Percentiles rank a stretch among this genome's conserved stretches.
These are phyloP conservation scores for Lecanicillium sp. DNA, from an alignment of 2,329 filamentous ascomycete genomes.

Conservation along the genomic window DNA sequence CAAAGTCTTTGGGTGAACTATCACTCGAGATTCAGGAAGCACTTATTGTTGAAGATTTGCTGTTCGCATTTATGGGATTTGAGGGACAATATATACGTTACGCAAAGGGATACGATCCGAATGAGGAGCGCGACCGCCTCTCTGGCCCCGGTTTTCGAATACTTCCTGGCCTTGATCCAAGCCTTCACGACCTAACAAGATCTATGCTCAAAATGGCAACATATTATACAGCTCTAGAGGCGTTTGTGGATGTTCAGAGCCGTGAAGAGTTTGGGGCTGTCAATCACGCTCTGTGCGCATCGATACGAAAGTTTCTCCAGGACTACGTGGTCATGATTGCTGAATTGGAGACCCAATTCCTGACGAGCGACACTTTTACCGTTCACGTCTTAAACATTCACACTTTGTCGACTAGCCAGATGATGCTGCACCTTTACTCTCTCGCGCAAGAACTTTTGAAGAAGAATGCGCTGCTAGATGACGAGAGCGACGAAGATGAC, in stretches of 20 bases:
- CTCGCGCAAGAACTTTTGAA: slow-evolving; percentile 81
- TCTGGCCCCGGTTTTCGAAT: slow-evolving; percentile 76
- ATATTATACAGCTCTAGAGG: slow-evolving; percentile 83
- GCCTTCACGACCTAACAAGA: slow-evolving; percentile 74
- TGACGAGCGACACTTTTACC: slow-evolving; percentile 84
- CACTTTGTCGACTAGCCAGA: slow-evolving; percentile 81
- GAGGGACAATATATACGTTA: slow-evolving; percentile 97
- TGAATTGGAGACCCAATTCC: slow-evolving; percentile 85
- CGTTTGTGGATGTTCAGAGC: slow-evolving; percentile 91
- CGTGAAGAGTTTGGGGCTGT: slow-evolving; percentile 88
- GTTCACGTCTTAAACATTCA: slow-evolving; percentile 90
- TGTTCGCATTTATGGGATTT: slow-evolving; percentile 96
- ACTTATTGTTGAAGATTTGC: slow-evolving; percentile 77
- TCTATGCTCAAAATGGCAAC: slow-evolving; percentile 93
- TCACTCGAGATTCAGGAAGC: slow-evolving; percentile 77
- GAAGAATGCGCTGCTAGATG: slow-evolving; percentile 79
- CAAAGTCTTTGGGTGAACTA: slow-evolving; percentile 62
- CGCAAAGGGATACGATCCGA: slow-evolving; percentile 70
- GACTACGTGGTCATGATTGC: slow-evolving; percentile 91
- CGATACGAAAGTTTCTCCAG: slow-evolving; percentile 81
- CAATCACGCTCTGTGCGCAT: slow-evolving; percentile 93
- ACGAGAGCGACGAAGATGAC: slow-evolving; percentile 62
- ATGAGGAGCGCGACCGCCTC: slow-evolving; percentile 78
- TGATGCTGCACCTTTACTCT: slow-evolving; percentile 83
- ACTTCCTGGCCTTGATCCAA: slow-evolving; percentile 78